Evolutionary conservation across 306 rosid genomes (phyloP).

Genomic region (Trifolium repens): DNA sequence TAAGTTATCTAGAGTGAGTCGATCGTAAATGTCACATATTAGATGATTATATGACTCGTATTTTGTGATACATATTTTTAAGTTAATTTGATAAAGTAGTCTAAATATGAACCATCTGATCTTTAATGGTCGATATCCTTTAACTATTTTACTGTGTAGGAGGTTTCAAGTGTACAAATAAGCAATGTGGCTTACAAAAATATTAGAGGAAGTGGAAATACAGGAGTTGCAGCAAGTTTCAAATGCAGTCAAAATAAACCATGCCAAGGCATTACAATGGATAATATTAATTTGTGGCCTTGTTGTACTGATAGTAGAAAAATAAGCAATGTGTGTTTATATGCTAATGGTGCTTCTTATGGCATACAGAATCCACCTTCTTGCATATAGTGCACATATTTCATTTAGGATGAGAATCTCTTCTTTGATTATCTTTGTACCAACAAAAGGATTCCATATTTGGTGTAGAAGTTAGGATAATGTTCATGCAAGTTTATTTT

Average conservation of each 20-base stretch:
- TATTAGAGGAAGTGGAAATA: slow-evolving; percentile 55
- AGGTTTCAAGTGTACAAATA: slow-evolving; percentile 57
- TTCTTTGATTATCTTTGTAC: neutral
- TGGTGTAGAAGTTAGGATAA: neutral
- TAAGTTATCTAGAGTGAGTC: neutral
- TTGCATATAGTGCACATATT: slow-evolving; percentile 39
- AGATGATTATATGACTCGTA: too few relatives aligned
- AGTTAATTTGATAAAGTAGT: too few relatives aligned
- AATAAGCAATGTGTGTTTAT: slow-evolving; percentile 28
- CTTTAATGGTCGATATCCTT: neutral
- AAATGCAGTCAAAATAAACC: slow-evolving; percentile 58
- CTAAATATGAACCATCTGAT: too few relatives aligned
- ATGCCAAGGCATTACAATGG: slow-evolving; percentile 51
- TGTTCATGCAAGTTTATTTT: too few relatives aligned
- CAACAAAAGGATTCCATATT: neutral
- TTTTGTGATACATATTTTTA: too few relatives aligned
- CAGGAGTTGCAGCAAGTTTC: slow-evolving; percentile 47
- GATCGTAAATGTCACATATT: neutral
- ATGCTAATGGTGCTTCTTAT: slow-evolving; percentile 51
- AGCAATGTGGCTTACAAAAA: slow-evolving; percentile 54
- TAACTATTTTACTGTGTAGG: slow-evolving; percentile 31
- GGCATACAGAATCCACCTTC: slow-evolving; percentile 61
- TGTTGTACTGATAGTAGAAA: neutral
- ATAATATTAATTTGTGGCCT: slow-evolving; percentile 46
- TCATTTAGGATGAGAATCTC: neutral